Percentiles rank a stretch among this genome's conserved stretches.
These are phyloP conservation scores for Aurantiochytrium sp. DNA, from an alignment of 108 stramenopile genomes.

Conservation along the genomic window DNA sequence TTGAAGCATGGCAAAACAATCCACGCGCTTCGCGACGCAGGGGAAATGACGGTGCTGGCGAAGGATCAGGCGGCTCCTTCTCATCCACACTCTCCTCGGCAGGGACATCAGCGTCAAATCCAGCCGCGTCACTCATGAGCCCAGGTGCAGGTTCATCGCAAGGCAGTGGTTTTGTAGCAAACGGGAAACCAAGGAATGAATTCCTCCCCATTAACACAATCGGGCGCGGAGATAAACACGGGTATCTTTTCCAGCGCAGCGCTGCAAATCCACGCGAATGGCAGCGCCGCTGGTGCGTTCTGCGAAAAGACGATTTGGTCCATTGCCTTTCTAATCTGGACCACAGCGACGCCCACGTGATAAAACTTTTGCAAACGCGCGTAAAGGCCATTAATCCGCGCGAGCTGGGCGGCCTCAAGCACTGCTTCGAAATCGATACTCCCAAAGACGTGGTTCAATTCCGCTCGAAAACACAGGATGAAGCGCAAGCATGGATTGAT, in stretches of 20 bases:
- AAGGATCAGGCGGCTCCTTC: neutral
- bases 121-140: no score
- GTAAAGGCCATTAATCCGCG: neutral
- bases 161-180: no score
- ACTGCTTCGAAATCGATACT: constrained; percentile 1
- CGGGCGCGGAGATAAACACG: neutral
- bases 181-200: neutral
- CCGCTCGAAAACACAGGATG: neutral
- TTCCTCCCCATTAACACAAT: neutral
- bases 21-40: neutral
- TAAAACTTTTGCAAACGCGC: neutral
- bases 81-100: neutral
- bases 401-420: neutral
- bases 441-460: constrained; percentile 3
- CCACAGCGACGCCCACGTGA: neutral
- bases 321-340: neutral
- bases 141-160: no score
- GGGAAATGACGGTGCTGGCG: neutral
- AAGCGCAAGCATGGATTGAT: neutral
- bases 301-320: neutral
- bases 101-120: neutral
- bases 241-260: neutral
- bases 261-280: neutral
- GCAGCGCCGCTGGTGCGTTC: constrained; percentile 1
- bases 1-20: neutral